Conservation (phyloP, 192 early-diverging fungal genomes). For the Funneliformis geosporum region DNA sequence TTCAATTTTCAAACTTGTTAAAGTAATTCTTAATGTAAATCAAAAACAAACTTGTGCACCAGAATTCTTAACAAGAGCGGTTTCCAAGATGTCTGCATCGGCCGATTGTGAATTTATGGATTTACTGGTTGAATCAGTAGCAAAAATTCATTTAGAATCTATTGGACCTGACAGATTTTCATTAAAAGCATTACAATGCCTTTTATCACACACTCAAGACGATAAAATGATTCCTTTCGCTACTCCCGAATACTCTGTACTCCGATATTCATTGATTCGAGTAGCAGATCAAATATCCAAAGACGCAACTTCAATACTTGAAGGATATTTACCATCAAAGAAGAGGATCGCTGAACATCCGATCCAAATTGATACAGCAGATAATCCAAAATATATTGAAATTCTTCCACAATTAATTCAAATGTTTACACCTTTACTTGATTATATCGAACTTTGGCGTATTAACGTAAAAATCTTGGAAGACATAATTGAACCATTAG, state of each 20-base stretch:
- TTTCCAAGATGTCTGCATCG: not conserved
- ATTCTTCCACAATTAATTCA: not conserved
- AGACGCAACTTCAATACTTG: not conserved
- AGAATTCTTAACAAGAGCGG: not conserved
- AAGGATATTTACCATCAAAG: not conserved
- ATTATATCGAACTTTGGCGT: not conserved
- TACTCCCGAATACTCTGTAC: constrained; percentile 6
- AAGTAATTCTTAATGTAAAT: not conserved
- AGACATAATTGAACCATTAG: constrained; percentile 1
- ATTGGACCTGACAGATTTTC: not conserved
- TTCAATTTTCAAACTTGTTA: not conserved
- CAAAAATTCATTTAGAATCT: too few species aligned
- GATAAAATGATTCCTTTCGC: not conserved
- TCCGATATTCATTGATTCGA: not conserved
- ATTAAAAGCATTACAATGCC: not conserved
- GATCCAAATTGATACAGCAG: not conserved
- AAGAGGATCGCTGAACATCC: not conserved
- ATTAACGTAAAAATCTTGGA: not conserved
- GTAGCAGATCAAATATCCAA: not conserved
- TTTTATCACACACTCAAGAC: not conserved
- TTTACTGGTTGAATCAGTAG: too few species aligned
- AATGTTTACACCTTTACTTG: not conserved
- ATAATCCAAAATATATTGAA: not conserved
- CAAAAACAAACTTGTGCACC: too few species aligned
- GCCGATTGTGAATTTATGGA: too few species aligned